Conservation (phyloP, 2,329 filamentous ascomycete species). For the Dothiorella sarmentorum region DNA sequence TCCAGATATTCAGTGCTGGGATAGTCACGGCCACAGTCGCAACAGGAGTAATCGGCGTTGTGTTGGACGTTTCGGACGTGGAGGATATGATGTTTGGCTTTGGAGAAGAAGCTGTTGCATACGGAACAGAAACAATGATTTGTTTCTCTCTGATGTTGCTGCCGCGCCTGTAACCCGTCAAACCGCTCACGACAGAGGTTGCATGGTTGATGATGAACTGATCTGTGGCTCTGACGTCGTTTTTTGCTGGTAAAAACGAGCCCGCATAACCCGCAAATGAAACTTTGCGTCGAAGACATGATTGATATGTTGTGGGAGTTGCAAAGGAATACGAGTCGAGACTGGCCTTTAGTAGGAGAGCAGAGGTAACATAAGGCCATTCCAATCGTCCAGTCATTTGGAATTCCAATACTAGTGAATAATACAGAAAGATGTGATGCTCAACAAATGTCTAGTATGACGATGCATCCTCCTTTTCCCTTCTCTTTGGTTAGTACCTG, state of each 20-base stretch:
- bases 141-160: background rate
- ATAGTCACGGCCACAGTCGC: conserved; percentile 17
- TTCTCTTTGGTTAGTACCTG: no score
- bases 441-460: no score
- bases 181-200: background rate
- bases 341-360: no score
- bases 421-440: no score
- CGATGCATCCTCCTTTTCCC: no score
- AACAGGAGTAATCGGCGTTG: conserved; percentile 20
- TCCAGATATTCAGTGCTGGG: conserved; percentile 12
- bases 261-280: background rate
- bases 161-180: background rate
- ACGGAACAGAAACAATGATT: conserved; percentile 20
- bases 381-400: no score
- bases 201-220: background rate
- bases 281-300: no score
- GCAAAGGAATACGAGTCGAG: no score
- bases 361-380: no score
- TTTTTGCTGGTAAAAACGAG: background rate
- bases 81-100: conserved; percentile 2
- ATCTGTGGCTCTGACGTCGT: background rate
- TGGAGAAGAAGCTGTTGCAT: conserved; percentile 20
- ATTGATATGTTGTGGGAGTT: no score
- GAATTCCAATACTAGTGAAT: no score
- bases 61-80: conserved; percentile 10